A percentile compares a stretch with the other conserved stretches of the same genome.
phyloP scores from a whole-genome alignment of 768 basidiomycete species.

The Suillus alpinus region DNA sequence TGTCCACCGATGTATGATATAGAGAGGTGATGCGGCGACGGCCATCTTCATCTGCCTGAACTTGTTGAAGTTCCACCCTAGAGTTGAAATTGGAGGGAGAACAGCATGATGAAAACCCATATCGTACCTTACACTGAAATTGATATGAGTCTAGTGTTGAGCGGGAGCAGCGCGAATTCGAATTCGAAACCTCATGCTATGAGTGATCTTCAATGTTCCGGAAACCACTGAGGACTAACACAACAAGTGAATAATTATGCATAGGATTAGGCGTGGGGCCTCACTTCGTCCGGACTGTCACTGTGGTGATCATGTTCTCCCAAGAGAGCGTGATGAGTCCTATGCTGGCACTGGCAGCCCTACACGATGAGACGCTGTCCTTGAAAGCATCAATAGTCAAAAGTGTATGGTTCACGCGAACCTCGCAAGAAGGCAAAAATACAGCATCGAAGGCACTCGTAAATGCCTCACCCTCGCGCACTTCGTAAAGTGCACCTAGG shows the following conservation, averaged over 20 bases:
- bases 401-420: conserved; percentile 30
- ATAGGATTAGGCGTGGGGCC: neutral
- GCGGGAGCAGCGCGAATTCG: conserved; percentile 40
- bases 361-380: conserved; percentile 23
- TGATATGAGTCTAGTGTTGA: conserved; percentile 27
- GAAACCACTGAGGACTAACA: conserved; percentile 32
- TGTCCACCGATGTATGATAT: conserved; percentile 31
- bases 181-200: conserved; percentile 37
- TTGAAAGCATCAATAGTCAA: conserved; percentile 23
- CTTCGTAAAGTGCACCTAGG: conserved; percentile 27
- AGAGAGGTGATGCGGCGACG: conserved; percentile 32
- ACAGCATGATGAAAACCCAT: neutral
- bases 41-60: conserved; percentile 16
- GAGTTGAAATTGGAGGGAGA: neutral
- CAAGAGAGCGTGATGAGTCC: conserved; percentile 30
- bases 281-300: conserved; percentile 17
- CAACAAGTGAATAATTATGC: neutral
- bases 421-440: conserved; percentile 33
- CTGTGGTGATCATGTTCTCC: conserved; percentile 33
- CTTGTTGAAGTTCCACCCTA: conserved; percentile 23
- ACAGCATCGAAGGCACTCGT: conserved; percentile 22
- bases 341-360: conserved; percentile 16
- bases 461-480: conserved; percentile 9
- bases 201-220: conserved; percentile 38
- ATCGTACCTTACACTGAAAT: conserved; percentile 40